Evolutionary conservation across 176 grass and related monocot genomes (phyloP).

Genomic region (Avena sativa): DNA sequence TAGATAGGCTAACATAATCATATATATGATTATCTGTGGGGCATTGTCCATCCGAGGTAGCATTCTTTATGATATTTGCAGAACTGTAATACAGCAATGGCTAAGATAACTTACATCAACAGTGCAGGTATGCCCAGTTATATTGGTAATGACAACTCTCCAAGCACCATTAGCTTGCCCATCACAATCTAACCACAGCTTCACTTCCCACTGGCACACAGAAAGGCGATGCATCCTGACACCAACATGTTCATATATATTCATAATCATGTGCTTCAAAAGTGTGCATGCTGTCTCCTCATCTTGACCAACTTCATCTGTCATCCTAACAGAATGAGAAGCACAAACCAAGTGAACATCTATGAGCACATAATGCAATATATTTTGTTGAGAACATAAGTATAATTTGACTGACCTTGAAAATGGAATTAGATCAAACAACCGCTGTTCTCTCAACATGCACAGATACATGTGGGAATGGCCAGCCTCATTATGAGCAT

Average conservation of each 20-base stretch:
- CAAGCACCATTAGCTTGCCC: slow-evolving; percentile 87
- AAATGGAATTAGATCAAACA: slow-evolving; percentile 81
- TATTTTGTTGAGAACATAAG: slow-evolving; percentile 37
- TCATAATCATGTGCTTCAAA: slow-evolving; percentile 87
- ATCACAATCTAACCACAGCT: slow-evolving; percentile 78
- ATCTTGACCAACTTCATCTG: slow-evolving; percentile 61
- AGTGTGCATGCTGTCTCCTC: slow-evolving; percentile 67
- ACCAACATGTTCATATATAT: slow-evolving; percentile 93
- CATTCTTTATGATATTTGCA: slow-evolving; percentile 19
- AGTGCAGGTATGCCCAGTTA: slow-evolving; percentile 97
- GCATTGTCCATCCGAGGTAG: slow-evolving; percentile 8
- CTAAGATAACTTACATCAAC: slow-evolving; percentile 78
- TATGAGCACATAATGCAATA: slow-evolving; percentile 33
- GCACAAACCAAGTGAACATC: slow-evolving; percentile 28
- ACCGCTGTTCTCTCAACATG: slow-evolving; percentile 72
- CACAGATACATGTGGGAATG: slow-evolving; percentile 97
- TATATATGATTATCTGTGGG: slow-evolving; percentile 16
- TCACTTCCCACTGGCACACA: slow-evolving; percentile 98
- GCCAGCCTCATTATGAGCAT: slow-evolving; percentile 79
- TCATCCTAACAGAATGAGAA: slow-evolving; percentile 59
- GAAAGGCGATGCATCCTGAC: slow-evolving; percentile 96
- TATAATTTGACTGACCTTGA: slow-evolving; percentile 70
- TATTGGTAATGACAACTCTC: slow-evolving; percentile 93
- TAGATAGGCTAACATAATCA: slow-evolving; percentile 18
- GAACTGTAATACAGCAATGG: slow-evolving; percentile 8